Base-by-base conservation (phyloP, 2,329 filamentous ascomycete genomes). In the Teratosphaeria zuluensis region DNA sequence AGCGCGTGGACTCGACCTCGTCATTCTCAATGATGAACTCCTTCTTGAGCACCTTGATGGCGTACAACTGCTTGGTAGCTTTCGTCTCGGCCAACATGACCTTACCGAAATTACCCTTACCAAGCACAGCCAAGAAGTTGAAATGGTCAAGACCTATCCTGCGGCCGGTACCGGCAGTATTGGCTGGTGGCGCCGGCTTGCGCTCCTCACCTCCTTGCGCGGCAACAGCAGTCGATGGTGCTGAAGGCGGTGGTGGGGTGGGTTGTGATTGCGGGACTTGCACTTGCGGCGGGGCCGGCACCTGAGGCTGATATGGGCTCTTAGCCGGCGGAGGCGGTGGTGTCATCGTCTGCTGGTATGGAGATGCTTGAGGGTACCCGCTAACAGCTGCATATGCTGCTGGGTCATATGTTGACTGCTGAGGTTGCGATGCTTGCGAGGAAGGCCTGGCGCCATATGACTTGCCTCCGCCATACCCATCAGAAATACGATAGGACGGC, bases 11-110 rank as follows among this genome's bases (percentile, higher is more conserved):
- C 75, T 99, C 94, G 7, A 99, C 94, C 77, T 99, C 94, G 71
- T 99, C 94, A 65, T 99, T 96, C 73, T 99, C 95, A 62, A 99
- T 99, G 71, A 99, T 99, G 74, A 99, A 99, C 74, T 99, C 94
- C 78, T 99, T 99, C 83, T 99, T 99, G 66, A 99, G 78, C 42
- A 99, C 94, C 77, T 99, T 99, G 75, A 99, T 99, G 59, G 94
- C 94, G 73, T 97, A 99, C 7, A 99, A 80, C 73, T 92, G 89
- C 74, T 92, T 90, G 9, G 89, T 86, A 58, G 85, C 86, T 80
- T 99, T 99, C 1, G 94, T 96, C 77, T 99, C 95, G 1, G 94
- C 94, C 74, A 99, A 80, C 94, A 99, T 99, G 76, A 99, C 94
- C 77, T 99, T 99, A 74, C 94, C 94, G 72, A 99, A 99, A 77